Evolutionary conservation across 2,329 filamentous ascomycete species (phyloP).

Genomic region (Aspergillus clavatus): DNA sequence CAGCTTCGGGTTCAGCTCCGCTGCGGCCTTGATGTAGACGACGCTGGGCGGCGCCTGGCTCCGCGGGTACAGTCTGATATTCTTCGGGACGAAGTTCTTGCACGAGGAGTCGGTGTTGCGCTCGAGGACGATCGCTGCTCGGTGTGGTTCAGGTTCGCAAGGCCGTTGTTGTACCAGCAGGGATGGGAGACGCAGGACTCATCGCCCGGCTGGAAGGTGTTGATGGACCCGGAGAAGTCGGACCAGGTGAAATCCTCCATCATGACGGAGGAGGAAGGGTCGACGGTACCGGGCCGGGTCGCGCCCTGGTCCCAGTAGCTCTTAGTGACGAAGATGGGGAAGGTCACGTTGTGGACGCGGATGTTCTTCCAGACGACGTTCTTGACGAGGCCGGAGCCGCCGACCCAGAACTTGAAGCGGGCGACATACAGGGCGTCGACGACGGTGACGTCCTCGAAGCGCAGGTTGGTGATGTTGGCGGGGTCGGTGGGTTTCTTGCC

Average conservation of each 20-base stretch:
- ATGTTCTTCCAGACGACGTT: slow-evolving; percentile 45
- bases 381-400: slow-evolving; percentile 40
- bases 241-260: slow-evolving; percentile 43
- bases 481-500: slow-evolving; percentile 34
- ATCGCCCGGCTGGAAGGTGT: slow-evolving; percentile 41
- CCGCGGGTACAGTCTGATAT: slow-evolving; percentile 33
- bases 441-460: slow-evolving; percentile 42
- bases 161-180: slow-evolving; percentile 43
- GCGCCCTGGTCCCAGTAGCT: slow-evolving; percentile 42
- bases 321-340: slow-evolving; percentile 46
- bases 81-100: slow-evolving; percentile 29
- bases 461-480: slow-evolving; percentile 41
- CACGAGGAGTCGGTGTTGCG: slow-evolving; percentile 41
- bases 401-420: slow-evolving; percentile 44
- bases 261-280: slow-evolving; percentile 37
- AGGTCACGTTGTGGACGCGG: slow-evolving; percentile 41
- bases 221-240: slow-evolving; percentile 41
- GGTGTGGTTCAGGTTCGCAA: slow-evolving; percentile 37
- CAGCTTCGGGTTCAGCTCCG: slow-evolving; percentile 30
- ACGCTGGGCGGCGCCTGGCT: slow-evolving; percentile 23
- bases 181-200: slow-evolving; percentile 41
- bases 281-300: slow-evolving; percentile 25
- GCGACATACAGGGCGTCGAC: slow-evolving; percentile 40
- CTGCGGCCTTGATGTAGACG: slow-evolving; percentile 35
- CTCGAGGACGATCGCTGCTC: slow-evolving; percentile 41